These are phyloP conservation scores for Elsinoe australis DNA, from an alignment of 2,329 filamentous ascomycete species.

Conservation along the genomic window DNA sequence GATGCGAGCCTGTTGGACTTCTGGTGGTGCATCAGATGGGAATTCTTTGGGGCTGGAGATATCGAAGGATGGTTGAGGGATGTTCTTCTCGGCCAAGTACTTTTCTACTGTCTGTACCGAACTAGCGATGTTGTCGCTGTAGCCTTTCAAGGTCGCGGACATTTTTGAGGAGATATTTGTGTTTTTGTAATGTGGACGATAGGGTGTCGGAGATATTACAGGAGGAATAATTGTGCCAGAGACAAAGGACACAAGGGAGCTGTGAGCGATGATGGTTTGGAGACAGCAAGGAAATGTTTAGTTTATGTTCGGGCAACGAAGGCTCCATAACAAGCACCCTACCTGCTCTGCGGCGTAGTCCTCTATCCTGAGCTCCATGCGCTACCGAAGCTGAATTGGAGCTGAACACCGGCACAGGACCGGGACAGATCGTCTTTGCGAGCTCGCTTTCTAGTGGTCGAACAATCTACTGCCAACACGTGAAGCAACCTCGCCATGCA, in stretches of 20 bases:
- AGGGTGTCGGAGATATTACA: neutral
- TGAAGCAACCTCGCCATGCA: no score
- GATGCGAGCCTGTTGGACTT: slow-evolving; percentile 10
- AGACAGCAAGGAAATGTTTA: no score
- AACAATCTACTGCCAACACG: neutral
- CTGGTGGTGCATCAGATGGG: slow-evolving; percentile 9
- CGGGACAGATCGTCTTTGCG: neutral
- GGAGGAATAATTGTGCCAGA: slow-evolving; percentile 2
- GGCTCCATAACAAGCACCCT: no score
- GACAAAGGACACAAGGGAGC: no score
- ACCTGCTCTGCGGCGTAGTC: no score
- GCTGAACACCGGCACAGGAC: neutral
- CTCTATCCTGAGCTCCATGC: neutral
- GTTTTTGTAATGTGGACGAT: slow-evolving; percentile 18
- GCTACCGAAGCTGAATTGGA: neutral
- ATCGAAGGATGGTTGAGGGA: slow-evolving; percentile 11
- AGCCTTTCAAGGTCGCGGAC: slow-evolving; percentile 4
- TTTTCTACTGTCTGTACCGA: slow-evolving; percentile 2
- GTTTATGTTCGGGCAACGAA: no score
- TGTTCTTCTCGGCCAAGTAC: slow-evolving; percentile 1
- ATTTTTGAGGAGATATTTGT: no score
- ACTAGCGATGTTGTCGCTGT: slow-evolving; percentile 14
- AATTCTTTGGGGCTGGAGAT: slow-evolving; percentile 5
- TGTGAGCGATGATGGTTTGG: no score
- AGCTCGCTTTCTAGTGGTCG: neutral